Evolutionary conservation across 164 flowering plant genomes (phyloP), one percentile per base, ranked within the genome.

Genomic region (Chimonanthus salicifolius): DNA sequence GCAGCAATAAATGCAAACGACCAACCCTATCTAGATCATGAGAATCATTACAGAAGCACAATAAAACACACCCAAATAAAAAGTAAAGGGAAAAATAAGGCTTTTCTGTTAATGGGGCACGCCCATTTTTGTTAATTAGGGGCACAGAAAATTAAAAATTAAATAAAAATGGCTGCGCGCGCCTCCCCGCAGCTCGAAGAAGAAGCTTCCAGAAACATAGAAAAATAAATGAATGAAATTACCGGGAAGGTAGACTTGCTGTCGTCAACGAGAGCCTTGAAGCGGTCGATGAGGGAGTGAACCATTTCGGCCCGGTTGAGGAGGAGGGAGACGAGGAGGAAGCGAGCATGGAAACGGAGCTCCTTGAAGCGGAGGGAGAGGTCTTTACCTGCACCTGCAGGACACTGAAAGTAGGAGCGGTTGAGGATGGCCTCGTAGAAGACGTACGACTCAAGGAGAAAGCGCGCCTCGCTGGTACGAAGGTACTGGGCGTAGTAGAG

Each of bases 381-480:
- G 83, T 90, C 90, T 82, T 79, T 89, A 69, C 21, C 21, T 20
- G 64, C 69, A 1, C 49, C 51, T 5, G 44, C 47, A 16, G 44
- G 51, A 15, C 60, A 49, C 50, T 87, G 82, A 63, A 94, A 93
- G 76, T 95, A 93, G 18, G 82, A 87, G 71, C 99, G 78, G 49
- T 77, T 81, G 58, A 91, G 79, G 62, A 95, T 89, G 45, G 99
- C 99, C 68, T 92, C 99, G 75, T 95, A 95, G 77, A 95, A 95
- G 2, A 95, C 85, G 69, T 83, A 95, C 62, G 96, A 78, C 74
- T 90, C 99, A 60, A 89, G 80, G 72, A 95, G 70, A 75, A 88
- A 95, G 81, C 98, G 74, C 2, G 88, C 82, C 81, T 92, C 94
- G 75, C 99, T 90, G 49, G 89, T 90, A 84, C 94, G 78, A 88